Conservation (phyloP, 2,329 filamentous ascomycete genomes). For the Aspergillus neotritici region DNA sequence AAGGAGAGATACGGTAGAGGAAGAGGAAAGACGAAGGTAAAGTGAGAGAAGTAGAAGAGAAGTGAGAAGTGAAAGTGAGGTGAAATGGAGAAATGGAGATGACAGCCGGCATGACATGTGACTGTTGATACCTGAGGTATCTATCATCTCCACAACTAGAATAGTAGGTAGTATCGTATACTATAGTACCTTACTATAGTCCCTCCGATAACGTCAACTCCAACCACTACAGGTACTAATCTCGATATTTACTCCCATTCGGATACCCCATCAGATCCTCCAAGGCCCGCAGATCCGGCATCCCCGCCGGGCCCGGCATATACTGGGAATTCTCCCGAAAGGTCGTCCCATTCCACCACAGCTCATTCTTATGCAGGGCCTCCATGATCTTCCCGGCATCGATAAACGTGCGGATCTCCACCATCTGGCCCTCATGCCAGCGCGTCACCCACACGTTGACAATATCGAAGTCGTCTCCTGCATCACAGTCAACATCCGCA, state of each 20-base stretch:
- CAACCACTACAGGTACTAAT: too few relatives aligned
- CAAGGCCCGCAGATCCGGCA: conserved; percentile 25
- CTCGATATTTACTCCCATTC: conserved; percentile 22
- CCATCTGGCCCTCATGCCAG: conserved; percentile 28
- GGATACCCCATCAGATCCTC: conserved; percentile 25
- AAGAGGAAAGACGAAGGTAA: too few relatives aligned
- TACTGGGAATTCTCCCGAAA: conserved; percentile 24
- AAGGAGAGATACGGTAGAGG: too few relatives aligned
- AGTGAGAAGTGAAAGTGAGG: too few relatives aligned
- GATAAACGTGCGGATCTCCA: conserved; percentile 31
- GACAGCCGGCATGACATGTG: too few relatives aligned
- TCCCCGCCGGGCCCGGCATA: conserved; percentile 29
- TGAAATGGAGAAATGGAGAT: too few relatives aligned
- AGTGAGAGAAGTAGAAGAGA: too few relatives aligned
- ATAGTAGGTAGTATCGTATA: too few relatives aligned
- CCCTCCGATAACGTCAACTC: too few relatives aligned
- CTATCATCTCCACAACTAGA: neutral
- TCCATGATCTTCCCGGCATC: conserved; percentile 26
- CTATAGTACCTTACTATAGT: too few relatives aligned
- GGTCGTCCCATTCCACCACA: conserved; percentile 30
- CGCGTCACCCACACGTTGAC: conserved; percentile 31
- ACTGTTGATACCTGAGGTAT: neutral
- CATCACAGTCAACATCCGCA: neutral
- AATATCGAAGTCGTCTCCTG: conserved; percentile 27
- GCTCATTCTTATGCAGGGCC: conserved; percentile 27